Evolutionary conservation across 2,329 filamentous ascomycete genomes (phyloP), one percentile per base, ranked within the genome.

Genomic region (Sporothrix mexicana): DNA sequence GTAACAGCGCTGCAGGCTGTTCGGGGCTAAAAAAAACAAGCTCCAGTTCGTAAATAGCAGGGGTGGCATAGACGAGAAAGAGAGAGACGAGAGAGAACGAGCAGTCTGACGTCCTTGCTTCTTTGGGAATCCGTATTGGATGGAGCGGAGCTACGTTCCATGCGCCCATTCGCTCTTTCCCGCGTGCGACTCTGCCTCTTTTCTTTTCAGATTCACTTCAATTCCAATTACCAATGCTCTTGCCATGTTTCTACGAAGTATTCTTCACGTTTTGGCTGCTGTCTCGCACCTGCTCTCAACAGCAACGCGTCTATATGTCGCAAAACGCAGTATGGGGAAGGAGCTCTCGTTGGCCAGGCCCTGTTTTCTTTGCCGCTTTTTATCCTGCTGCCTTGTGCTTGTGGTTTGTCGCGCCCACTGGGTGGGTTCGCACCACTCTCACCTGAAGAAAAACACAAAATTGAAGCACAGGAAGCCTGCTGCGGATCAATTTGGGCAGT

Each of bases 351-450:
- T 36, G 30, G 30, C 30, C 30, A 36, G 30, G 30, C 43, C 20
- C 43, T 67, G 23, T 51, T 51, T 36, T 36, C 20, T 45, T 9
- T 17, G 43, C 15, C 17, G n/a, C 23, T 49, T 68, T 68, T 41
- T 41, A 68, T 23, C 36, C 64, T 41, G 66, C 66, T 68, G 66
- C 66, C 66, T 68, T 68, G 51, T 23, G 30, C 30, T 36, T 36
- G 30, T 36, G 30, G 30, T 36, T 36, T 17, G 62, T 20, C 25
- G 41, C 61, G 61, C 17, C 30, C 30, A 5, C 30, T 36, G 30
- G 30, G 30, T 57, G 61, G 30, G 12, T 25, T 66, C 61, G 41
- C 61, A 45, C 61, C 62, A 67, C 62, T 67, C 20, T 67, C 23
- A 51, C 45, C 64, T 51, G 45, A 49, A 68, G 64, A 30, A 68